phyloP scores from a whole-genome alignment of 345 rosid genomes.

The Odontarrhena argentea region DNA sequence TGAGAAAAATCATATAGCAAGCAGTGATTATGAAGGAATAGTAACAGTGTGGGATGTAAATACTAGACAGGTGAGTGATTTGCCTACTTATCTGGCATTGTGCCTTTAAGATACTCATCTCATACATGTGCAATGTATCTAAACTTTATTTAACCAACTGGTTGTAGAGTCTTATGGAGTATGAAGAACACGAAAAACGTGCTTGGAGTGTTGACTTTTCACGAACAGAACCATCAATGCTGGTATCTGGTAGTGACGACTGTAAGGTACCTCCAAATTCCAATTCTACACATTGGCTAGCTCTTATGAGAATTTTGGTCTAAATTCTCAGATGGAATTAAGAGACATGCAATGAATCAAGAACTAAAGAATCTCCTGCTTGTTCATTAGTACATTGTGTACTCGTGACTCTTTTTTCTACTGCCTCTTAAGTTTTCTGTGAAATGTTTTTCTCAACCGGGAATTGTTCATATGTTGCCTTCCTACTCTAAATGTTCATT shows the following conservation, averaged over 20 bases:
- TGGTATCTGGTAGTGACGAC: constrained; percentile 98
- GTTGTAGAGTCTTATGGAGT: constrained; percentile 87
- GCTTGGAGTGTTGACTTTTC: constrained; percentile 99
- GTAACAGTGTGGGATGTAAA: constrained; percentile 99
- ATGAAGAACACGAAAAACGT: constrained; percentile 98
- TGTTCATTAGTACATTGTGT: constrained; percentile 9
- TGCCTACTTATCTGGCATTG: constrained; percentile 2
- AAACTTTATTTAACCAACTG: constrained; percentile 11
- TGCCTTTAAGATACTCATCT: constrained; percentile 15
- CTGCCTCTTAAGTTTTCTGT: neutral
- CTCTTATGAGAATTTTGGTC: constrained; percentile 1
- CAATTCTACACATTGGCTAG: constrained; percentile 5
- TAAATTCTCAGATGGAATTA: neutral
- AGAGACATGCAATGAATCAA: constrained; percentile 5
- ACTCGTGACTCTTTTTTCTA: constrained; percentile 16
- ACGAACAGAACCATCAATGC: constrained; percentile 87
- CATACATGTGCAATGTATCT: constrained; percentile 15
- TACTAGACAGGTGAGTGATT: constrained; percentile 73
- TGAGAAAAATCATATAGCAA: constrained; percentile 89
- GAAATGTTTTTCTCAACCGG: constrained; percentile 4
- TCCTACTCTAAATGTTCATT: neutral
- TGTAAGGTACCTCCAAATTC: constrained; percentile 69
- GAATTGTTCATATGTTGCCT: constrained; percentile 14
- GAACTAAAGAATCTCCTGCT: constrained; percentile 1
- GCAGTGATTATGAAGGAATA: constrained; percentile 98